Conservation (phyloP, 2,329 filamentous ascomycete genomes). For the Huntiella abstrusa region DNA sequence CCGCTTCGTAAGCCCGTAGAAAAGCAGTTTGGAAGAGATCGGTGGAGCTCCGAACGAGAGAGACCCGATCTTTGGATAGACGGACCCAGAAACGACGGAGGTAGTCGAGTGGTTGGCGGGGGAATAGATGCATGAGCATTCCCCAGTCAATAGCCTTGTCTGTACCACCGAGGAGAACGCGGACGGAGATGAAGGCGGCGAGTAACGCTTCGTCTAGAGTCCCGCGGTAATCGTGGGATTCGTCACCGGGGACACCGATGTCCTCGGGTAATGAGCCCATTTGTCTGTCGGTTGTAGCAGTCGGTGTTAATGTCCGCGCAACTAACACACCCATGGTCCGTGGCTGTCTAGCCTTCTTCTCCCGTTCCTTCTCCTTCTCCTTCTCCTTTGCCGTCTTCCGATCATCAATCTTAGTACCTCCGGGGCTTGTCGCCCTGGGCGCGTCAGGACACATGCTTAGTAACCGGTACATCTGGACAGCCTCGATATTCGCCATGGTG, state of each 20-base stretch:
- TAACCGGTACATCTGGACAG: constrained; percentile 9
- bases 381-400: background rate
- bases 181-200: constrained; percentile 38
- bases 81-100: constrained; percentile 40
- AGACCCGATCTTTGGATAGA: constrained; percentile 17
- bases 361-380: constrained; percentile 3
- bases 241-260: background rate
- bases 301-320: constrained; percentile 1
- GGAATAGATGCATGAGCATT: constrained; percentile 35
- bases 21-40: constrained; percentile 47
- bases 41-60: constrained; percentile 19
- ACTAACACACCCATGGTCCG: constrained; percentile 7
- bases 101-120: constrained; percentile 29
- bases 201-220: constrained; percentile 21
- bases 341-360: constrained; percentile 7
- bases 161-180: constrained; percentile 39
- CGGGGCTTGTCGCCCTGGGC: background rate
- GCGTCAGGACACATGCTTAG: constrained; percentile 6
- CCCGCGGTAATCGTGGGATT: constrained; percentile 2
- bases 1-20: constrained; percentile 43
- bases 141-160: constrained; percentile 43
- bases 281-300: constrained; percentile 9
- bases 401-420: background rate
- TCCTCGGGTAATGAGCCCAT: constrained; percentile 9
- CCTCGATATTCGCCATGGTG: constrained; percentile 9